These are phyloP conservation scores for Hypoxylon sp. DNA, from an alignment of 2,329 filamentous ascomycete genomes.

Conservation along the genomic window DNA sequence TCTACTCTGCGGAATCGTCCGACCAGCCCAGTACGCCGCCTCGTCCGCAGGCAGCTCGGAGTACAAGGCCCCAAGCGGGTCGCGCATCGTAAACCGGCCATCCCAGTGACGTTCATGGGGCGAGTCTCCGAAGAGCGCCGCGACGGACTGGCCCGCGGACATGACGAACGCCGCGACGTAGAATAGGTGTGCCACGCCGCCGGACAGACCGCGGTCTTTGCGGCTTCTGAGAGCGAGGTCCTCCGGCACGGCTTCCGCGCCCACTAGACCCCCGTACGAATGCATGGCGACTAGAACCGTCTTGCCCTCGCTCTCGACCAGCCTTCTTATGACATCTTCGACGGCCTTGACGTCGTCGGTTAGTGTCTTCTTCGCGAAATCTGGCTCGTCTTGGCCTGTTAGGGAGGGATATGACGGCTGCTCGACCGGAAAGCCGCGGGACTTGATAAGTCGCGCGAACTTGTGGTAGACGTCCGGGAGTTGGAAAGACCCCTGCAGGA, in stretches of 20 bases:
- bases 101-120: background rate
- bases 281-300: constrained; percentile 20
- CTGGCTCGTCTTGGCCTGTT: constrained; percentile 26
- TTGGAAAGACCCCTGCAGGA: constrained; percentile 40
- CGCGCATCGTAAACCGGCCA: constrained; percentile 4
- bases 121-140: background rate
- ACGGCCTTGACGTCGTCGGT: constrained; percentile 24
- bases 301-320: constrained; percentile 17
- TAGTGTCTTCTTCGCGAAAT: constrained; percentile 32
- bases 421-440: constrained; percentile 21
- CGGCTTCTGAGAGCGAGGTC: constrained; percentile 1
- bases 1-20: constrained; percentile 4
- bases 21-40: constrained; percentile 5
- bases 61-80: background rate
- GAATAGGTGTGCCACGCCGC: constrained; percentile 2
- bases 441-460: constrained; percentile 23
- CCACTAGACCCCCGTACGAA: constrained; percentile 13
- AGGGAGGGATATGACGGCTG: constrained; percentile 35
- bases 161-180: constrained; percentile 9
- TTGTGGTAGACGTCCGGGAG: constrained; percentile 39
- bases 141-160: background rate
- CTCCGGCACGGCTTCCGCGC: background rate
- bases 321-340: constrained; percentile 16
- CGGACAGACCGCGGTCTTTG: background rate
- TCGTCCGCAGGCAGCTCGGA: constrained; percentile 7